Conservation (phyloP, 83 land plant genomes). For the Larix sibirica region DNA sequence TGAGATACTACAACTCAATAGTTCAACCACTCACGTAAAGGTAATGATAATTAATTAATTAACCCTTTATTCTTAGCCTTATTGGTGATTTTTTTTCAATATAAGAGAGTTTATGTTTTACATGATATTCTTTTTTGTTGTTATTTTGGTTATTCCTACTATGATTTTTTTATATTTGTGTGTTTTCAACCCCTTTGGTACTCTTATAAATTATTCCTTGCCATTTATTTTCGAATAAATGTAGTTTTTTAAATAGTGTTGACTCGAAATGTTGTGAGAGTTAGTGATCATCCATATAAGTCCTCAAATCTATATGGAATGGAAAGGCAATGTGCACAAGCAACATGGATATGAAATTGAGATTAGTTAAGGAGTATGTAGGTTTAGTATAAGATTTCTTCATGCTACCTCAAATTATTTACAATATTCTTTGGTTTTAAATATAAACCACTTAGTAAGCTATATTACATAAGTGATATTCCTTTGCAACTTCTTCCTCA, state of each 20-base stretch:
- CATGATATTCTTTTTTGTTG: too few species aligned
- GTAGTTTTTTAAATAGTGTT: constrained; percentile 53
- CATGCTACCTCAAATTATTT: constrained; percentile 69
- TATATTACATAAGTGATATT: constrained; percentile 63
- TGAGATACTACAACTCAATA: too few species aligned
- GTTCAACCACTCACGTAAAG: too few species aligned
- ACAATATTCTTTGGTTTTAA: constrained; percentile 56
- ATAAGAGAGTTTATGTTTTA: too few species aligned
- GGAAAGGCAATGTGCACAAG: constrained; percentile 26
- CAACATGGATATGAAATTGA: constrained; percentile 42
- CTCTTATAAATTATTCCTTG: too few species aligned
- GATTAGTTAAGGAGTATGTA: constrained; percentile 53
- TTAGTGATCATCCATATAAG: constrained; percentile 9
- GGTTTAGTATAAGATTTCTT: constrained; percentile 74
- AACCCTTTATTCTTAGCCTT: too few species aligned
- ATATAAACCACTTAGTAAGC: constrained; percentile 52
- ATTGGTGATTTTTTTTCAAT: too few species aligned
- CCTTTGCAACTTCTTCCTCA: constrained; percentile 63
- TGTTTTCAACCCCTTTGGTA: too few species aligned
- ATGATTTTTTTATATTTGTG: too few species aligned
- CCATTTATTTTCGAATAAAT: too few species aligned
- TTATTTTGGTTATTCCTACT: too few species aligned
- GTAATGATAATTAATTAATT: too few species aligned
- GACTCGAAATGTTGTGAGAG: constrained; percentile 24
- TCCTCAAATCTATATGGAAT: constrained; percentile 14